Base-by-base conservation (phyloP, 1,284 basidiomycete species). In the Mycosarcoma maydis region DNA sequence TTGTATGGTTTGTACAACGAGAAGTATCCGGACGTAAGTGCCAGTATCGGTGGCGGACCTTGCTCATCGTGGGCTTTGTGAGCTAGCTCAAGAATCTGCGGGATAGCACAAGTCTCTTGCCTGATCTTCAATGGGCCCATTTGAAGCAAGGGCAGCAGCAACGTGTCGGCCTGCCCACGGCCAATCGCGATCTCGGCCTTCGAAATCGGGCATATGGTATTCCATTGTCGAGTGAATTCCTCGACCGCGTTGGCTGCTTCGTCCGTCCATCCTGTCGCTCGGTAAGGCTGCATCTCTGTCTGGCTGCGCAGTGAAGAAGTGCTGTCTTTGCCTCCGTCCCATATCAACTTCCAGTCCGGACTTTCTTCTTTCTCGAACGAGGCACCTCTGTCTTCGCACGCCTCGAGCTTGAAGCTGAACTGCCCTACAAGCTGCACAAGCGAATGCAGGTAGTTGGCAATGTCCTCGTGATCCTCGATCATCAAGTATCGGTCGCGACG, bases 401-500 rank as follows among this genome's bases (percentile, higher is more conserved):
- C 43, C 20, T 56, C 57, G 17, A 74, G 60, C 30, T 54, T 62
- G 80, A 90, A 97, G 0, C 92, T 93, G 80, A 92, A 93, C 6
- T 85, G 84, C 0, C 88, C 87, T 27, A 90, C 86, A 1, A 87
- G 85, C 36, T 87, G 84, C 30, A 96, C 85, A 65, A 97, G 91
- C 20, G 88, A 87, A 65, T 88, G 86, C 66, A 95, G 92, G 80
- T 98, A 98, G 52, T 90, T 86, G 0, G 92, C 87, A 2, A 98
- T 83, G 0, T 81, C 76, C 0, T 86, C 84, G 65, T 93, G 88
- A 1, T 84, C 82, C 1, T 81, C 80, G 76, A 99, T 88, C 56
- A 89, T 87, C 17, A 98, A 83, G 82, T 98, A 98, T 22, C 95
- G 89, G 82, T 99, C 95, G 84, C 95, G 92, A 17, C 95, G 88